Evolutionary conservation across 2,329 filamentous ascomycete species (phyloP), one percentile per base, ranked within the genome.

Genomic region (Diaporthe australafricana): DNA sequence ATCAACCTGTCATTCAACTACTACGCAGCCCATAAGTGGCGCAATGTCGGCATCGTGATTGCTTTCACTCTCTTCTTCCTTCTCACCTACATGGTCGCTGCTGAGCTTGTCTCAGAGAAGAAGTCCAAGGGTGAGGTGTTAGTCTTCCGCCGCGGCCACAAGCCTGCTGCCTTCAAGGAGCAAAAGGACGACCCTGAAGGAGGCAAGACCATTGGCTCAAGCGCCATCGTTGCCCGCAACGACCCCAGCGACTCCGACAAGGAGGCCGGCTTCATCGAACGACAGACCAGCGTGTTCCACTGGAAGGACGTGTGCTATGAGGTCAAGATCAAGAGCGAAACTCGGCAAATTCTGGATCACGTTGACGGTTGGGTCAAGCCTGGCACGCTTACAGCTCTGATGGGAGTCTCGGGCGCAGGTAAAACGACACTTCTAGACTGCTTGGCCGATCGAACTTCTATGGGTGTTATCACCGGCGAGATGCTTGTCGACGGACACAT

Each of bases 111-210:
- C 20, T 89, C 90, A 0, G 87, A 87, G 78, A 87, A 87, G 80
- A 92, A 92, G 80, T 93, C 91, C 42, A 94, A 93, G 85, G 93
- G 92, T 69, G 93, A 95, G 77, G 91, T 94, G 17, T 84, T 95
- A 6, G 87, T 94, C 38, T 95, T 94, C 84, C 91, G 90, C 71
- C 89, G 91, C 65, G 91, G 92, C n/a, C 85, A 92, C 79, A 87
- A 88, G 79, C 87, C 90, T 6, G 88, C 83, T 76, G 85, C 78
- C 81, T 88, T 85, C 81, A 88, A 85, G 81, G 88, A 88, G 83
- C 90, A 85, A 79, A 91, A 90, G 75, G 87, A 88, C 53, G 92
- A 94, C 70, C 79, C 85, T 7, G 88, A 90, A 77, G 85, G 86
- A 35, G 86, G 84, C 48, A 82, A 84, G 78, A 82, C 83, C 17